Conservation (phyloP, 495 filamentous ascomycete genomes). For the Penicillium antarcticum region DNA sequence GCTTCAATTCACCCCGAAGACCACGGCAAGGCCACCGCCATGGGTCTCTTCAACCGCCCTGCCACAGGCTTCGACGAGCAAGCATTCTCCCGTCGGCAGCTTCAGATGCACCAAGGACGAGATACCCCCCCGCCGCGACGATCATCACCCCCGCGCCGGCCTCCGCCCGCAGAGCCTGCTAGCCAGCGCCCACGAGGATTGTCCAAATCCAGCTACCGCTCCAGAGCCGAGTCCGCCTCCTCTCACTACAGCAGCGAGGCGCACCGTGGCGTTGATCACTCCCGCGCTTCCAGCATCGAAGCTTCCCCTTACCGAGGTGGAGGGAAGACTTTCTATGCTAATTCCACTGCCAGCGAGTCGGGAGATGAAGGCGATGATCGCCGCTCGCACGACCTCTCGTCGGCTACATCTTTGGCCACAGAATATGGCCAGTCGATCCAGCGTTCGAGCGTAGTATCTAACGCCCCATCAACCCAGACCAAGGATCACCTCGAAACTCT, state of each 20-base stretch:
- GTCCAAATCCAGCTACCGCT: slow-evolving; percentile 41
- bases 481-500: slow-evolving; percentile 30
- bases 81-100: slow-evolving; percentile 77
- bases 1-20: slow-evolving; percentile 70
- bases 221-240: slow-evolving; percentile 43
- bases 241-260: slow-evolving; percentile 43
- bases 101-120: slow-evolving; percentile 70
- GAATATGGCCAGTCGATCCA: slow-evolving; percentile 33
- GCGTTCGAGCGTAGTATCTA: slow-evolving; percentile 19
- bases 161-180: slow-evolving; percentile 25
- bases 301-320: slow-evolving; percentile 29
- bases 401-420: slow-evolving; percentile 21
- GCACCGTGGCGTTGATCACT: slow-evolving; percentile 25
- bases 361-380: slow-evolving; percentile 36
- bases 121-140: slow-evolving; percentile 40
- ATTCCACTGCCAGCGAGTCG: slow-evolving; percentile 41
- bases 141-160: slow-evolving; percentile 30
- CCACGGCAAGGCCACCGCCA: slow-evolving; percentile 78
- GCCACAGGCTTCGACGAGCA: slow-evolving; percentile 73
- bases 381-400: slow-evolving; percentile 21
- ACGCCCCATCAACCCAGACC: slow-evolving; percentile 25
- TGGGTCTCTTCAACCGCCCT: slow-evolving; percentile 82
- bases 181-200: slow-evolving; percentile 35
- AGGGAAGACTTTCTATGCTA: slow-evolving; percentile 41
- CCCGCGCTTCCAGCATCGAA: slow-evolving; percentile 22